A percentile compares a stretch with the other conserved stretches of the same genome.
Conservation (phyloP, 108 stramenopile species). For the Skeletonema marinoi region DNA sequence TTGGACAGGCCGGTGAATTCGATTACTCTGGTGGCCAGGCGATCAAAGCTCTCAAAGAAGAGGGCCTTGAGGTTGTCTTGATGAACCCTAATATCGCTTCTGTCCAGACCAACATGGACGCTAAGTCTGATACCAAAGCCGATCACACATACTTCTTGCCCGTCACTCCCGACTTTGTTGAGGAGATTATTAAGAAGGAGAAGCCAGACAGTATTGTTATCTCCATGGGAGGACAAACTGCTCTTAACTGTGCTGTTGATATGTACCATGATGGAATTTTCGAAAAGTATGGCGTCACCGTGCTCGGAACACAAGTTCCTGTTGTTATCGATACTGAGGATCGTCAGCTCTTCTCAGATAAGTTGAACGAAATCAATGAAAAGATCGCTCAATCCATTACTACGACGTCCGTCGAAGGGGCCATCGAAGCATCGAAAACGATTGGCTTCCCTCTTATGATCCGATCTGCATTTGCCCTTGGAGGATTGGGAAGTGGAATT, state of each 20-base stretch:
- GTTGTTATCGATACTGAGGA: slow-evolving; percentile 98
- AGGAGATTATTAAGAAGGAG: slow-evolving; percentile 96
- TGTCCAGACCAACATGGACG: slow-evolving; percentile 97
- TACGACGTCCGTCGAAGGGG: slow-evolving; percentile 77
- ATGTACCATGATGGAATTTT: slow-evolving; percentile 90
- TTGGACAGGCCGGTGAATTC: slow-evolving; percentile 99
- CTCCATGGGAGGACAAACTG: slow-evolving; percentile 99
- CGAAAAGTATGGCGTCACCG: slow-evolving; percentile 90
- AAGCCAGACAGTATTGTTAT: slow-evolving; percentile 96
- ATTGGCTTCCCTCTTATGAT: slow-evolving; percentile 98
- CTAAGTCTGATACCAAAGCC: slow-evolving; percentile 81
- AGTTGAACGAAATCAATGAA: slow-evolving; percentile 95
- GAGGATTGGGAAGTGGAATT: slow-evolving; percentile 97
- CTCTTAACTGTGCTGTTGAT: slow-evolving; percentile 96
- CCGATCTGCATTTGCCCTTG: slow-evolving; percentile 97
- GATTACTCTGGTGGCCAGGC: slow-evolving; percentile 99
- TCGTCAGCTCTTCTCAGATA: slow-evolving; percentile 92
- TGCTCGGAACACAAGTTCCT: slow-evolving; percentile 95
- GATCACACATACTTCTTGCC: slow-evolving; percentile 98
- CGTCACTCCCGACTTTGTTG: slow-evolving; percentile 94
- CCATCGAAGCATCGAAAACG: slow-evolving; percentile 85
- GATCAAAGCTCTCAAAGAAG: slow-evolving; percentile 98
- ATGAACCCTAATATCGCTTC: slow-evolving; percentile 99
- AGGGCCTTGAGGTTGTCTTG: slow-evolving; percentile 95
- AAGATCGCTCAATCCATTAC: slow-evolving; percentile 94